phyloP scores from a whole-genome alignment of 2,329 filamentous ascomycete species.

The Neofusicoccum sp. region DNA sequence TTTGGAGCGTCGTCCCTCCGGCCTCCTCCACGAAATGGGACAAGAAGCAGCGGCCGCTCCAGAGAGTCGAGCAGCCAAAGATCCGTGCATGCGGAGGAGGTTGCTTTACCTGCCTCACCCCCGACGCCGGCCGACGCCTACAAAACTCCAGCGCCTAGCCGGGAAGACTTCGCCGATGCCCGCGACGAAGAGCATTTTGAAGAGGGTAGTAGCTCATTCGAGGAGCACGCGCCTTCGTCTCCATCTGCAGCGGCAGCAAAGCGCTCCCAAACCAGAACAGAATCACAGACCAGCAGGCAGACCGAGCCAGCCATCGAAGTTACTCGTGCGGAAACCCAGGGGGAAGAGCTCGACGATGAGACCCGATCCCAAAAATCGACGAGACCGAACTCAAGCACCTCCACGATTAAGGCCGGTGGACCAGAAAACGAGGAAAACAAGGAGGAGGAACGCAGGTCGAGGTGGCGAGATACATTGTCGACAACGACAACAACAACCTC shows the following conservation, averaged over 20 bases:
- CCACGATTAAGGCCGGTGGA: constrained; percentile 35
- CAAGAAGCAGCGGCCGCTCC: neutral
- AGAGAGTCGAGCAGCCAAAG: constrained; percentile 7
- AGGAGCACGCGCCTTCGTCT: constrained; percentile 44
- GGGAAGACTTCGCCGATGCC: constrained; percentile 27
- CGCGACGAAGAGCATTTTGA: constrained; percentile 31
- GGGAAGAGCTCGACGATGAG: constrained; percentile 19
- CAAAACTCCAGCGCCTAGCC: constrained; percentile 42
- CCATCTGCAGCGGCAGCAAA: constrained; percentile 47
- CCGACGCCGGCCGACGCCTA: constrained; percentile 46
- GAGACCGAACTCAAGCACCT: constrained; percentile 40
- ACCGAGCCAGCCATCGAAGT: constrained; percentile 15
- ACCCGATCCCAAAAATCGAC: neutral
- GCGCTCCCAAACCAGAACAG: constrained; percentile 30
- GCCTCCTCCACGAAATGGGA: neutral
- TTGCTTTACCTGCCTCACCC: constrained; percentile 34
- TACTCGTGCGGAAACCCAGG: constrained; percentile 17
- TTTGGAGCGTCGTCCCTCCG: constrained; percentile 37
- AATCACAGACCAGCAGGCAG: constrained; percentile 11
- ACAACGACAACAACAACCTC: neutral
- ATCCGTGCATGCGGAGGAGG: constrained; percentile 19
- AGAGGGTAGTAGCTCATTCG: constrained; percentile 32
- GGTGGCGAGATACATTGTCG: constrained; percentile 1
- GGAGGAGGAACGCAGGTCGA: constrained; percentile 12
- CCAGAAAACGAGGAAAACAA: neutral